Evolutionary conservation across 2,329 filamentous ascomycete genomes (phyloP), one percentile per base, ranked within the genome.

Genomic region (Aspergillus phoenicis): DNA sequence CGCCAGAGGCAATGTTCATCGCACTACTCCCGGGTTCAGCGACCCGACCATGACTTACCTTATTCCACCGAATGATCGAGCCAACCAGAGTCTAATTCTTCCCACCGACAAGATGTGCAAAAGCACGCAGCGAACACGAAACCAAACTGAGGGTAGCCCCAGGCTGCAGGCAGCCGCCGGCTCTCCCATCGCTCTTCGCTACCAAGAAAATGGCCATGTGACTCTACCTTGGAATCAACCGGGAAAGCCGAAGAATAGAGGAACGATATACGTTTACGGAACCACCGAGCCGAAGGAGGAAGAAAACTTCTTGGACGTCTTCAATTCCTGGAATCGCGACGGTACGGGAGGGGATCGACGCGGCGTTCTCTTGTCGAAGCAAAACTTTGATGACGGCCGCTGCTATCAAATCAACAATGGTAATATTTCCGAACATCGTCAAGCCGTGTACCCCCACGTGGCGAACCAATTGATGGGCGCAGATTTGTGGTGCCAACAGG

Each of bases 301-400:
- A 55, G 87, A 92, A 71, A 87, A 79, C 58, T 77, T 89, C 26
- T 78, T 81, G 54, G 81, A 80, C 59, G 89, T 97, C 36, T 87
- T 96, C 65, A 81, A 89, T 55, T 75, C 81, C 36, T 98, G 95
- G 95, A 97, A 87, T 51, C 75, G 82, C 17, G 87, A 91, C 59
- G 93, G 93, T 62, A 89, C 85, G 5, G 93, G 93, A 20, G 94
- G 93, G 22, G 88, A 97, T 73, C 83, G 85, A 52, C 87, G 89
- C 43, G 95, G 95, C 33, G 81, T 82, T 45, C 87, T 98, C 11
- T 80, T 98, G 39, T 87, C 89, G 0, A 89, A 86, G 1, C 88
- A 91, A 68, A 87, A 90, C 80, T 99, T 88, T 74, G 95, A 98
- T 70, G 95, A 99, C 70, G 90, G 90, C 26, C 89, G 91, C 70